These are phyloP conservation scores for Xylaria sp. DNA, from an alignment of 2,329 filamentous ascomycete genomes.

Conservation along the genomic window DNA sequence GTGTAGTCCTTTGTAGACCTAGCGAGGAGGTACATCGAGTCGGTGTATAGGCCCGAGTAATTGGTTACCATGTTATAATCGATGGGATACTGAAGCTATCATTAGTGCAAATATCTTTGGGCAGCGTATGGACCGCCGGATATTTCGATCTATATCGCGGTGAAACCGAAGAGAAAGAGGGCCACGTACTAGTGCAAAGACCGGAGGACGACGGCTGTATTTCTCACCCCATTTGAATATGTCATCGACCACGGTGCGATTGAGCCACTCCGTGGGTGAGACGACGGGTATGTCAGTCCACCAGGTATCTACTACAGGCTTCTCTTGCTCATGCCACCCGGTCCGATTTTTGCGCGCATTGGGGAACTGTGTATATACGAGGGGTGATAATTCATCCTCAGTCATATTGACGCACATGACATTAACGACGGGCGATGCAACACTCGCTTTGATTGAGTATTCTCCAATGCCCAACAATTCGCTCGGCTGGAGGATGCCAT, in stretches of 20 bases:
- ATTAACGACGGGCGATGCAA: conserved; percentile 73
- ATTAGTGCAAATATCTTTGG: background rate
- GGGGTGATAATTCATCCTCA: conserved; percentile 61
- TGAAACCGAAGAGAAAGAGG: background rate
- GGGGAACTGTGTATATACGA: conserved; percentile 70
- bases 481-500: conserved; percentile 72
- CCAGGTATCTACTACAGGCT: conserved; percentile 47
- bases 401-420: conserved; percentile 74
- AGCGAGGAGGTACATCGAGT: conserved; percentile 70
- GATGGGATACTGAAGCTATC: conserved; percentile 53
- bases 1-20: conserved; percentile 61
- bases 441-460: conserved; percentile 70
- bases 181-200: conserved; percentile 54
- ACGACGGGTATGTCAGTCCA: conserved; percentile 44
- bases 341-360: conserved; percentile 44
- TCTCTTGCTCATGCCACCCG: conserved; percentile 43
- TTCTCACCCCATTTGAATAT: conserved; percentile 70
- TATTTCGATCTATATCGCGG: background rate
- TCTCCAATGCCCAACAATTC: conserved; percentile 69
- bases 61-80: conserved; percentile 72
- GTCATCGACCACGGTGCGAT: conserved; percentile 68
- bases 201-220: conserved; percentile 57
- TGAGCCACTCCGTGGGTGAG: conserved; percentile 50
- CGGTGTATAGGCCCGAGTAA: conserved; percentile 47
- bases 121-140: background rate